Evolutionary conservation across 495 filamentous ascomycete species (phyloP).

Genomic region (Alectoria sarmentosa): DNA sequence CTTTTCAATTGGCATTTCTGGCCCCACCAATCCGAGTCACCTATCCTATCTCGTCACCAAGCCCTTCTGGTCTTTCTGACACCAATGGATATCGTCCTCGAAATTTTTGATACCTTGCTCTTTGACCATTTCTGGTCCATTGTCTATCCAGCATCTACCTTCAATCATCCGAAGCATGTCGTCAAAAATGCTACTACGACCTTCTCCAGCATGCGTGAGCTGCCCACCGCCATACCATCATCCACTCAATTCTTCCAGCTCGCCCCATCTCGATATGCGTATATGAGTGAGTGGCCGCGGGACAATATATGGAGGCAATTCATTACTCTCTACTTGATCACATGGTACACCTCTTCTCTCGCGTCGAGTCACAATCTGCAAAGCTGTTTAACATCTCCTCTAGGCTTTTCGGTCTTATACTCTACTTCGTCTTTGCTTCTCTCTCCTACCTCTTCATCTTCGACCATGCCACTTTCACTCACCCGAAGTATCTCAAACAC

Average conservation of each 20-base stretch:
- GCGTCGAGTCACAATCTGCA: neutral
- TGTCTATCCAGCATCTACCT: conserved; percentile 54
- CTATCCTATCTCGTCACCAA: conserved; percentile 10
- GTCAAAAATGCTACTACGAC: conserved; percentile 30
- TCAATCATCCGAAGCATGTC: conserved; percentile 23
- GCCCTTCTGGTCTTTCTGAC: neutral
- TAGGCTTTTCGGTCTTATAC: conserved; percentile 75
- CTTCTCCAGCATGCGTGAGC: conserved; percentile 34
- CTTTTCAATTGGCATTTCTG: neutral
- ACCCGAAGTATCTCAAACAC: conserved; percentile 94
- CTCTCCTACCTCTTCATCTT: conserved; percentile 90
- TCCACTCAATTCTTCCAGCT: conserved; percentile 65
- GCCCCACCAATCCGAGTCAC: neutral
- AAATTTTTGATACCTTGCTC: conserved; percentile 75
- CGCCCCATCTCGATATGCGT: conserved; percentile 69
- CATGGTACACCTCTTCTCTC: conserved; percentile 54
- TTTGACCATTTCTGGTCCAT: conserved; percentile 75
- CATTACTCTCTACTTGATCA: conserved; percentile 71
- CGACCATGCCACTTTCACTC: conserved; percentile 80
- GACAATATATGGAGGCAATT: conserved; percentile 76
- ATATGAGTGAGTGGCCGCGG: conserved; percentile 69
- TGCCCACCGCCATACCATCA: conserved; percentile 56
- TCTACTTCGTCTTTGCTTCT: conserved; percentile 79
- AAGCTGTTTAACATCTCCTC: conserved; percentile 7
- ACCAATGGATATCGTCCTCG: conserved; percentile 85